A percentile compares a stretch with the other conserved stretches of the same genome.
phyloP scores from a whole-genome alignment of 768 basidiomycete genomes.

The Tricholoma hemisulphureum region DNA sequence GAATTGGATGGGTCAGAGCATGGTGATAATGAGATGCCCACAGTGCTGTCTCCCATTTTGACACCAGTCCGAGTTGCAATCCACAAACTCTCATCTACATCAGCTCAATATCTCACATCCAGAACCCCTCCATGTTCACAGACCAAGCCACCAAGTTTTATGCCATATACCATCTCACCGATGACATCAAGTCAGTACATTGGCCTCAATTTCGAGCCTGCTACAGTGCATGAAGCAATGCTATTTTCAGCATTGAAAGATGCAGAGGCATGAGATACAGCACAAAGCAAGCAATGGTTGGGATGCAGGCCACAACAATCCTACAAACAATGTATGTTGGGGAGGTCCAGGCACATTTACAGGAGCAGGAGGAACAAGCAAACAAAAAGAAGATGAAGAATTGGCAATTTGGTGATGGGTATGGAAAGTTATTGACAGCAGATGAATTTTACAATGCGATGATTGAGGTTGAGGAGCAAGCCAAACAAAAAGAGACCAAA shows the following conservation, averaged over 20 bases:
- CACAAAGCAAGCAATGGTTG: background rate
- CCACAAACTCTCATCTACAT: background rate
- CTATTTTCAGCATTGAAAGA: background rate
- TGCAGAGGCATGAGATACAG: background rate
- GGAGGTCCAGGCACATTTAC: slow-evolving; percentile 17
- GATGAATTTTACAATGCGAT: slow-evolving; percentile 20
- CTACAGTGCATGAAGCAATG: background rate
- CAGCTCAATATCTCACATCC: background rate
- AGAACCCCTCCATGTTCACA: background rate
- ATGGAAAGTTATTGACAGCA: slow-evolving; percentile 20
- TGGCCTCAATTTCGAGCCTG: background rate
- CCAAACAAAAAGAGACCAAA: slow-evolving; percentile 5
- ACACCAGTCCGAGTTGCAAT: background rate
- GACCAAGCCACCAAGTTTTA: background rate
- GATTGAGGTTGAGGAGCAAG: slow-evolving; percentile 6
- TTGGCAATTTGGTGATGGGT: slow-evolving; percentile 22
- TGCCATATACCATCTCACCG: background rate
- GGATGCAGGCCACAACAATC: background rate
- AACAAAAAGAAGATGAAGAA: slow-evolving; percentile 13
- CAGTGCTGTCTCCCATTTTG: background rate
- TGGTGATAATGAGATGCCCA: background rate
- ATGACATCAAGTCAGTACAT: background rate
- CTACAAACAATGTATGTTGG: slow-evolving; percentile 10
- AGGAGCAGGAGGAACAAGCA: slow-evolving; percentile 20
- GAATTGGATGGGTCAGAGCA: background rate